Percentiles rank a stretch among this genome's conserved stretches.
Evolutionary conservation across 768 basidiomycete genomes (phyloP).

Genomic region (Paxillus involutus): DNA sequence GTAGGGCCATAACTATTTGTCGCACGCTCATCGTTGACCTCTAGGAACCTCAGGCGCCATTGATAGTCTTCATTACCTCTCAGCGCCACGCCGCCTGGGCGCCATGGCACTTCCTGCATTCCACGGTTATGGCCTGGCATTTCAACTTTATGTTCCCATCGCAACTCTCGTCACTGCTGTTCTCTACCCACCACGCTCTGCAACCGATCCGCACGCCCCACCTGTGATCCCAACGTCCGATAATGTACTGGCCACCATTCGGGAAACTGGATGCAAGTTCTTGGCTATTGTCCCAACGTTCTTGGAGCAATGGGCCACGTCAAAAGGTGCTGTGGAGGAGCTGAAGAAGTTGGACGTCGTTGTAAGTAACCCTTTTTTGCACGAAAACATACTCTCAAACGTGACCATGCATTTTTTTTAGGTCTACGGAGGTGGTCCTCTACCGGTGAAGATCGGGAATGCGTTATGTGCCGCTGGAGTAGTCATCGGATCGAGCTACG

Average conservation of each 20-base stretch:
- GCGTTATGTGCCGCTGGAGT: too few species aligned
- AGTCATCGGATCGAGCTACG: too few species aligned
- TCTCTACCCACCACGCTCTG: conserved; percentile 33
- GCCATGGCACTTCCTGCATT: conserved; percentile 39
- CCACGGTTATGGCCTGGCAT: conserved; percentile 34
- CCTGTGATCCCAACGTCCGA: conserved; percentile 22
- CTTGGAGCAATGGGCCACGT: conserved; percentile 13
- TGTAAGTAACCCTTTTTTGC: conserved; percentile 9
- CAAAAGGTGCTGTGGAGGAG: conserved; percentile 10
- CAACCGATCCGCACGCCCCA: neutral
- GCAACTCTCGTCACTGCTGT: conserved; percentile 21
- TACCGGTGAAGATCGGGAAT: neutral
- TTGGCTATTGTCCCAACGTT: conserved; percentile 21
- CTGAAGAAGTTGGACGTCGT: conserved; percentile 17
- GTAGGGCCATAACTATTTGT: conserved; percentile 23
- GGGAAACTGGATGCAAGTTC: conserved; percentile 3
- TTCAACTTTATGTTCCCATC: conserved; percentile 34
- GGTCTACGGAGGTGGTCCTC: conserved; percentile 14
- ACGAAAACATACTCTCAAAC: neutral
- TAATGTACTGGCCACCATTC: conserved; percentile 16
- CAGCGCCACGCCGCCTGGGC: conserved; percentile 19
- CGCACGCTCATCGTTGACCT: neutral
- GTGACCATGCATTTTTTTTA: neutral
- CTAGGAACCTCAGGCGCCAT: neutral
- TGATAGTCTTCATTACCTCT: neutral